Evolutionary conservation across 306 rosid species (phyloP), one percentile per base, ranked within the genome.

Genomic region (Prosopis cineraria): DNA sequence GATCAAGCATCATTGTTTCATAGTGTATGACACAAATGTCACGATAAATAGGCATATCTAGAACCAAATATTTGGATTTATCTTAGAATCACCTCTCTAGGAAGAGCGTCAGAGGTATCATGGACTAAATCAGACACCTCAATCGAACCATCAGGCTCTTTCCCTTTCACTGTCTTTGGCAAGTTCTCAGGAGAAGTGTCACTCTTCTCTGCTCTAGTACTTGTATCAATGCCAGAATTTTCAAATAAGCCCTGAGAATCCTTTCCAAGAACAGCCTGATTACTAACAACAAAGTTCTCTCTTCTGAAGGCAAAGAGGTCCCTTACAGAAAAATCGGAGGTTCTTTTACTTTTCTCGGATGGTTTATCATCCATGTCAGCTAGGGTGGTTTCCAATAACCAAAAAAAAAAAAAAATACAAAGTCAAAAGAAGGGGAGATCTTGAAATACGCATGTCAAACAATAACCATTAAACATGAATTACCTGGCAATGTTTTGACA

Each of bases 401-500:
- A 85, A 40, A 4, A 25, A 56, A 56, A 4, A 25, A 56, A 56
- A 81, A 45, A 75, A 81, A 79, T 16, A 45, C 47, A 41, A 41
- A 74, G 80, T 76, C 82, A 81, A 68, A 68, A 83, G 70, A 64
- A 29, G 27, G 48, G 75, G 45, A 55, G 72, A 45, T 68, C 62
- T 34, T 29, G 44, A 82, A 68, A 72, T 14, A 55, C 36, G 33
- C 33, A 75, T 22, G 14, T n/a, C 73, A 78, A 83, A 76, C 16
- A 74, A 41, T 81, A 76, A 66, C 75, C 81, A 72, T 66, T 52
- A 69, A 78, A 74, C 80, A 83, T 40, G 78, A 85, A 74, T 84
- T 77, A 95, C 99, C 99, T 88, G 98, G 78, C 81, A 95, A 81
- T 25, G 96, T 96, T 85, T 93, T 90, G 36, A 91, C 72, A 80